These are phyloP conservation scores for Geotrichum europaeum DNA, from an alignment of 1,139 yeast genomes.

Conservation along the genomic window DNA sequence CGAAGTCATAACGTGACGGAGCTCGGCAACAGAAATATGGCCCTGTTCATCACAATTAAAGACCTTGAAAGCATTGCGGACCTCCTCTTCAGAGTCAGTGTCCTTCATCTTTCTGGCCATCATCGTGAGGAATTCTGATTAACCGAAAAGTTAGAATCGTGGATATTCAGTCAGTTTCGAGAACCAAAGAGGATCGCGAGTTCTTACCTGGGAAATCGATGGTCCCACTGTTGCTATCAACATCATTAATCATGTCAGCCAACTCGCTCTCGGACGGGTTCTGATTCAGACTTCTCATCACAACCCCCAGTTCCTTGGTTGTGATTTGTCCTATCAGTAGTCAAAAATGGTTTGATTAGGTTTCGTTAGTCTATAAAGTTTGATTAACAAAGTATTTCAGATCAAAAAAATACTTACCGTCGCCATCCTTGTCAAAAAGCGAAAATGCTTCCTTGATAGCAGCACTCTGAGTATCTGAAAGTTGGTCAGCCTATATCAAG, in stretches of 20 bases:
- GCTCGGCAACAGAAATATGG: slow-evolving; percentile 89
- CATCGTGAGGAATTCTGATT: slow-evolving; percentile 57
- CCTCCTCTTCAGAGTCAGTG: slow-evolving; percentile 83
- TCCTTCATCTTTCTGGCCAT: slow-evolving; percentile 95
- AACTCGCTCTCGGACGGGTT: slow-evolving; percentile 95
- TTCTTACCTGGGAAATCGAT: slow-evolving; percentile 27
- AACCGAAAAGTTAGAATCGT: too few relatives aligned
- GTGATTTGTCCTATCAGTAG: slow-evolving; percentile 50
- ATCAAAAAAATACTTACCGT: slow-evolving; percentile 45
- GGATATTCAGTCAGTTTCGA: too few relatives aligned
- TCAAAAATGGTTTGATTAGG: neutral
- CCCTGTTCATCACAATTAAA: slow-evolving; percentile 87
- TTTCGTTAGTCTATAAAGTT: neutral
- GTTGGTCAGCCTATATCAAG: slow-evolving; percentile 58
- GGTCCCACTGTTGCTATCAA: slow-evolving; percentile 46
- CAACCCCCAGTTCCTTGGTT: slow-evolving; percentile 91
- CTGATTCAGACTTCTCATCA: slow-evolving; percentile 97
- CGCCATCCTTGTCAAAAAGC: slow-evolving; percentile 90
- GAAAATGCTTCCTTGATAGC: slow-evolving; percentile 97
- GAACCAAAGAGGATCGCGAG: too few relatives aligned
- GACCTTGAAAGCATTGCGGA: slow-evolving; percentile 95
- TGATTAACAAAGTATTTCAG: too few relatives aligned
- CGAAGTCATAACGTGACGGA: slow-evolving; percentile 91
- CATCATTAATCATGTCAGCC: slow-evolving; percentile 93
- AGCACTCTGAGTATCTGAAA: slow-evolving; percentile 91